These are phyloP conservation scores for Calocera viscosa DNA, from an alignment of 768 basidiomycete genomes.

Conservation along the genomic window DNA sequence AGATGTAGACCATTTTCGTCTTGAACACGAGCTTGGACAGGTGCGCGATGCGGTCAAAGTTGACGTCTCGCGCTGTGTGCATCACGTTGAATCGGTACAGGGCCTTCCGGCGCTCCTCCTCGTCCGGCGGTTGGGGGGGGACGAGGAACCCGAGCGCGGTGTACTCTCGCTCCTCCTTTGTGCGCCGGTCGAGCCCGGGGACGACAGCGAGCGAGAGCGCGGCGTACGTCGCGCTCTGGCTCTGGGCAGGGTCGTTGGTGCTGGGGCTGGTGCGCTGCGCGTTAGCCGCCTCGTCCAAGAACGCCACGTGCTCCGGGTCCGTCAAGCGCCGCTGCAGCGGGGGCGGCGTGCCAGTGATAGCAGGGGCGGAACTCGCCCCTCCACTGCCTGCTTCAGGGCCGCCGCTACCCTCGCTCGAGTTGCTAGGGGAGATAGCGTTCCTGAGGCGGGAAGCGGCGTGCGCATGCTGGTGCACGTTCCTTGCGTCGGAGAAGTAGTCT, in stretches of 20 bases:
- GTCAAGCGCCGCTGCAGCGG: neutral
- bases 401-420: neutral
- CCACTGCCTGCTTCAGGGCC: neutral
- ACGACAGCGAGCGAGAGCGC: neutral
- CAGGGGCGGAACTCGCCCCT: neutral
- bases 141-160: constrained; percentile 35
- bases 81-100: constrained; percentile 87
- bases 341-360: neutral
- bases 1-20: constrained; percentile 72
- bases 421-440: neutral
- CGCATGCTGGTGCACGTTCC: neutral
- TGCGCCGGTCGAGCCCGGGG: neutral
- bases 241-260: neutral
- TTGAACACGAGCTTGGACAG: constrained; percentile 87
- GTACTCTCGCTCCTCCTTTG: constrained; percentile 19
- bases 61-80: constrained; percentile 71
- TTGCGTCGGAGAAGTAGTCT: neutral
- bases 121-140: constrained; percentile 75
- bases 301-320: constrained; percentile 10
- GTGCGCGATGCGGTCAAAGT: constrained; percentile 89
- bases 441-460: neutral
- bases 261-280: no score
- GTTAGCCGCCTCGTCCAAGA: neutral
- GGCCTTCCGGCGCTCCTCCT: constrained; percentile 67
- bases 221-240: constrained; percentile 2